Base-by-base conservation (phyloP, 2,329 filamentous ascomycete species). In the Didymella arachidicola region DNA sequence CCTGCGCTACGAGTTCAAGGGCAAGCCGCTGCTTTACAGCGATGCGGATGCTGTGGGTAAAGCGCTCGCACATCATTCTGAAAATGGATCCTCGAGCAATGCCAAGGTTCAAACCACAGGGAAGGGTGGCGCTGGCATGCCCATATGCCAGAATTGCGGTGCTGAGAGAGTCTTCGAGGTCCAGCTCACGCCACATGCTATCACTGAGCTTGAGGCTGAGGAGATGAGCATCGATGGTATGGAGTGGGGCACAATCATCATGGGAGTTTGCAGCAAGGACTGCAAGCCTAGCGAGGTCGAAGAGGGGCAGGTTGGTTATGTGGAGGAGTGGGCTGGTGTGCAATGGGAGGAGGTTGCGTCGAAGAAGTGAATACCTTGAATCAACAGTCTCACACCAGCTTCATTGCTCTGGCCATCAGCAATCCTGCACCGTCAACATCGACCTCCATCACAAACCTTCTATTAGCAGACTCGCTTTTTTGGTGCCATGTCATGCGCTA, bases 261-360 rank as follows among this genome's bases (percentile, higher is more conserved):
- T 98, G 36, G 93, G 87, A 0, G 92, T 96, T 7, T 99, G 95
- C 76, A 86, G 84, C 64, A 86, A 79, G 72, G 92, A 98, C 75
- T 98, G 95, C 74, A 82, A 84, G 69, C 86, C 87, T 16, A 76
- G 77, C 6, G 84, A 85, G 0, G 83, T 87, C 7, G 77, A 78
- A 12, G 80, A 83, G 34, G 90, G 87, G 4, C 83, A 87, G 70
- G 85, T 88, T 0, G 91, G 89, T 1, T 98, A 96, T 78, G 71
- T 93, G 18, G 95, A 98, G 81, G 95, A 99, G 78, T 99, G 95
- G 94, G 88, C 86, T n/a, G 95, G 94, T 7, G 95, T 98, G 64
- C 95, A 99, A 78, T 99, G 94, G 95, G 95, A 99, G 79, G 93
- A 97, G 77, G 71, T 81, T 41, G 73, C 72, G 12, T 63, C 66